Base-by-base conservation (phyloP, 1,284 basidiomycete genomes). In the Leccinum pachyderme region DNA sequence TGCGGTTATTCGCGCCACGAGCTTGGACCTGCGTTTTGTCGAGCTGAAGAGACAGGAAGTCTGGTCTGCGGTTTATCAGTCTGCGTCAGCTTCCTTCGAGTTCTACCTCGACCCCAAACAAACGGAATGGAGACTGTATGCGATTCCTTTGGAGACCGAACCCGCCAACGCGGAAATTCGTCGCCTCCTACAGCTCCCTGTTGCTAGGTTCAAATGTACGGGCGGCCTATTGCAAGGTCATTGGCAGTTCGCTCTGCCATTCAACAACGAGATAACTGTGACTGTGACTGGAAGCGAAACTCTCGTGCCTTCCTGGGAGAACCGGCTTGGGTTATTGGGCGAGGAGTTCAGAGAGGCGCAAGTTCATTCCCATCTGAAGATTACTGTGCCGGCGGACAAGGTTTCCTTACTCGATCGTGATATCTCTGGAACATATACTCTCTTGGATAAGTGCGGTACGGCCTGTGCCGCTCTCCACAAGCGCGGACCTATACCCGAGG, bases 91-190 rank as follows among this genome's bases (percentile, higher is more conserved):
- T 3, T 77, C 73, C 1, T 80, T 96, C 32, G 91, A 96, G 65
- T 79, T 97, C 12, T 79, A 83, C 51, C 77, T 98, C 11, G 83
- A 93, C 63, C 84, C 85, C 5, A 79, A 84, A 61, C 83, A 85
- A 52, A 86, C 91, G 0, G 91, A 95, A 69, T 98, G 95, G 95
- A 81, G 89, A 11, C 73, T 97, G 18, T 93, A 86, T 56, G 91
- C 86, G 32, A 81, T 84, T 51, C 81, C 93, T 2, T 77, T 86
- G 31, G 77, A 79, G 0, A 74, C 69, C 24, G 89, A 91, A 61
- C 84, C 93, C 1, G 91, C 87, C 5, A 93, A 91, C 61, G 87
- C 91, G 47, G 83, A 88, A 37, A 84, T 94, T 49, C 89, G 95
- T 33, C 78, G 81, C 54, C 69, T 92, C 18, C 77, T 97, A 2